Base-by-base conservation (phyloP, 441 rosid genomes). In the Eugenia klotzschiana region DNA sequence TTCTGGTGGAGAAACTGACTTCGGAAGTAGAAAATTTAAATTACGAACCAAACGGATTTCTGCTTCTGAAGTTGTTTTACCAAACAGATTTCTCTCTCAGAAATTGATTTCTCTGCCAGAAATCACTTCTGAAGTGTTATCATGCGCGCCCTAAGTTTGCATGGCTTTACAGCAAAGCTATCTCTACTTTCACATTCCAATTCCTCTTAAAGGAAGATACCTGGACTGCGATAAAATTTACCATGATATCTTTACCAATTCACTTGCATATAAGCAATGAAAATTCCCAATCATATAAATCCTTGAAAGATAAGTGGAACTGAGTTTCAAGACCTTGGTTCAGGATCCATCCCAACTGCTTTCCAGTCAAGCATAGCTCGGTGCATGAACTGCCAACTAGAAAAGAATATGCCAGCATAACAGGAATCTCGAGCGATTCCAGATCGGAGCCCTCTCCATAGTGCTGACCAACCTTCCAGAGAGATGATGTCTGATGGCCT, bases 321-420 rank as follows among this genome's bases (percentile, higher is more conserved):
- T 50, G 81, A 58, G 26, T 79, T 84, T 64, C 29, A 84, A 85
- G 64, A 95, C 99, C 96, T 93, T 51, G 98, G 98, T 54, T 64
- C 53, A 88, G 98, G 98, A 90, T 91, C 84, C 98, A 95, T 95
- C 55, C 94, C 94, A 8, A 89, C 96, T 0, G 96, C 98, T 89
- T 93, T 96, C 99, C 99, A 94, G 82, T 91, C 86, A n/a, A 92
- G 89, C 96, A 94, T 91, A 60, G 90, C 92, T 84, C 56, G 91
- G 51, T 92, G 96, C 73, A 93, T 85, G 88, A 92, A 93, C 84
- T 96, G 95, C 99, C 99, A 96, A 72, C 94, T 89, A 16, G 95
- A 89, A 84, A 96, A 95, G 90, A 96, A 96, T 23, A 93, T 83
- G 56, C 98, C 98, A 74, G 95, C 93, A 84, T 91, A 95, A 80